Conservation (phyloP, 306 rosid genomes). For the Oemleria cerasiformis region DNA sequence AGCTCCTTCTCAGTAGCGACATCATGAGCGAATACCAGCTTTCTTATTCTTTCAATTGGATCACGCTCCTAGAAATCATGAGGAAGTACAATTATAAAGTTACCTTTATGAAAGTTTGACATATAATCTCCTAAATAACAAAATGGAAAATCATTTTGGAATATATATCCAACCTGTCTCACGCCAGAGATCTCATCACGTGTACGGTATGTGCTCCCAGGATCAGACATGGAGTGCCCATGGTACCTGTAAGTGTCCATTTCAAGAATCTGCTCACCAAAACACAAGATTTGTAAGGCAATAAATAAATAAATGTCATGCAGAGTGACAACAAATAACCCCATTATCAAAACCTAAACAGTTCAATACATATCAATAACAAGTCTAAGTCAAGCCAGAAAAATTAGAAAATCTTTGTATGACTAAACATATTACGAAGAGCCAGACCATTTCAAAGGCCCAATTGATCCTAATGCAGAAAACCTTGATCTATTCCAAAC, state of each 20-base stretch:
- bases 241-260: conserved; percentile 99
- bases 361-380: neutral
- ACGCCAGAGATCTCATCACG: conserved; percentile 97
- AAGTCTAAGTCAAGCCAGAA: neutral
- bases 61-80: conserved; percentile 79
- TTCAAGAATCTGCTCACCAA: conserved; percentile 77
- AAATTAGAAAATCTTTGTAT: neutral
- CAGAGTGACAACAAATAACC: conserved; percentile 11
- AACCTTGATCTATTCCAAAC: neutral
- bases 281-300: conserved; percentile 19
- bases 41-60: conserved; percentile 87
- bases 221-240: conserved; percentile 99
- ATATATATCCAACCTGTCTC: conserved; percentile 64
- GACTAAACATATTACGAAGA: neutral
- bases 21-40: conserved; percentile 67
- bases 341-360: neutral
- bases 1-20: conserved; percentile 85
- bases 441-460: neutral
- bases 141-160: neutral
- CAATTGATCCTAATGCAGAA: neutral
- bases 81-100: conserved; percentile 7
- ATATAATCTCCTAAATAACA: neutral
- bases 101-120: conserved; percentile 1
- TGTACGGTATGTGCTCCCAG: conserved; percentile 96
- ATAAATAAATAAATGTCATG: conserved; percentile 11